Evolutionary conservation across 1,284 basidiomycete genomes (phyloP).

Genomic region (Moesziomyces sp.): DNA sequence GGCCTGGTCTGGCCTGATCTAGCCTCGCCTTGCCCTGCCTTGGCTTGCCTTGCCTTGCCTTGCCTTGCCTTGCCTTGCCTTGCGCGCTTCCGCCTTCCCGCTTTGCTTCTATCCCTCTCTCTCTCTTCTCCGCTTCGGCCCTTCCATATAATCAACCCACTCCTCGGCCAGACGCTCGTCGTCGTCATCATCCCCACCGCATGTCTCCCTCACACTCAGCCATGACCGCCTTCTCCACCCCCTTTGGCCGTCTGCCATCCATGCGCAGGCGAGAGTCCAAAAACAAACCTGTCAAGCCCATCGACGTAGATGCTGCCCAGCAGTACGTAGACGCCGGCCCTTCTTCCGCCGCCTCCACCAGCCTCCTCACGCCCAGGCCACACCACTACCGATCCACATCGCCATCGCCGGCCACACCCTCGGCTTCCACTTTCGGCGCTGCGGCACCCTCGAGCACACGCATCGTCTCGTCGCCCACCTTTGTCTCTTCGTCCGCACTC

Average conservation of each 20-base stretch:
- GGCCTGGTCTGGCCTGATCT: no score
- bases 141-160: no score
- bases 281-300: constrained; percentile 30
- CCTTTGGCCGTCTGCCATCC: constrained; percentile 17
- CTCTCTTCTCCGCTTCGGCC: no score
- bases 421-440: constrained; percentile 9
- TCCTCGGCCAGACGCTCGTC: no score
- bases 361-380: constrained; percentile 25
- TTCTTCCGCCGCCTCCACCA: constrained; percentile 26
- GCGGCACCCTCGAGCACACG: constrained; percentile 7
- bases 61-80: no score
- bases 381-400: constrained; percentile 17
- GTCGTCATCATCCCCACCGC: not conserved
- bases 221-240: constrained; percentile 21
- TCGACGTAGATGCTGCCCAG: constrained; percentile 41
- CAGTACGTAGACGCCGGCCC: constrained; percentile 19
- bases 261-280: constrained; percentile 25
- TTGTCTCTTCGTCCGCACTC: constrained; percentile 27
- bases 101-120: no score
- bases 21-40: no score
- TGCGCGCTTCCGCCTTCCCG: no score
- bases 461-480: constrained; percentile 30
- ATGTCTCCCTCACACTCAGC: not conserved
- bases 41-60: no score
- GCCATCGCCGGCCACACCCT: constrained; percentile 20